phyloP scores from a whole-genome alignment of 164 flowering plant species.

The Magnolia sinica region DNA sequence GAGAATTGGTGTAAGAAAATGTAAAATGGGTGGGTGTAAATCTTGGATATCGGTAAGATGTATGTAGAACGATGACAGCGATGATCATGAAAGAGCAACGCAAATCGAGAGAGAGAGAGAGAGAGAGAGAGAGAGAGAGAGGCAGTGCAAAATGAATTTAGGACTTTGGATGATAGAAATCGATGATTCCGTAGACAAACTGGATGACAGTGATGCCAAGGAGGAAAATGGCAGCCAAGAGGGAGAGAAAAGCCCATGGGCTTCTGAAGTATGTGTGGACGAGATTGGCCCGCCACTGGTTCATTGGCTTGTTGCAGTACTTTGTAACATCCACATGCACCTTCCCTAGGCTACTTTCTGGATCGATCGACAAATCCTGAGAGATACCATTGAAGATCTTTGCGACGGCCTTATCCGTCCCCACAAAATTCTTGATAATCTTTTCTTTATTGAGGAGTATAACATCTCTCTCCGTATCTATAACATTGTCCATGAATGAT shows the following conservation, averaged over 20 bases:
- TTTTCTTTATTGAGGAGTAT: conserved; percentile 30
- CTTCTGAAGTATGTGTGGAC: conserved; percentile 50
- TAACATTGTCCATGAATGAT: conserved; percentile 57
- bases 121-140: not conserved
- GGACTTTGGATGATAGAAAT: conserved; percentile 14
- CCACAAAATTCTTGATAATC: conserved; percentile 46
- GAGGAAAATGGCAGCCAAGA: conserved; percentile 41
- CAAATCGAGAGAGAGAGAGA: no score
- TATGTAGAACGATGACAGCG: no score
- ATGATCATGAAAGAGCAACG: no score
- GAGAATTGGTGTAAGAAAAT: no score
- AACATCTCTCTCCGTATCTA: conserved; percentile 45
- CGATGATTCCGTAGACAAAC: conserved; percentile 33
- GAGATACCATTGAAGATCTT: conserved; percentile 48
- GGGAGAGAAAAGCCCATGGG: conserved; percentile 57
- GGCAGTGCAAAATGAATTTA: not conserved
- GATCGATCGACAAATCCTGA: conserved; percentile 44
- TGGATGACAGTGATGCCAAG: conserved; percentile 43
- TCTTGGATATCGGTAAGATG: no score
- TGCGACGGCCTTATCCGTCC: conserved; percentile 56
- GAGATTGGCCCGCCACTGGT: conserved; percentile 53
- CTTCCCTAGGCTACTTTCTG: conserved; percentile 26
- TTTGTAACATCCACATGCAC: conserved; percentile 33
- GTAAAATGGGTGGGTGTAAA: no score
- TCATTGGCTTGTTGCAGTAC: conserved; percentile 42